phyloP scores from a whole-genome alignment of 257 asterid genomes.

The Jacaranda mimosifolia region DNA sequence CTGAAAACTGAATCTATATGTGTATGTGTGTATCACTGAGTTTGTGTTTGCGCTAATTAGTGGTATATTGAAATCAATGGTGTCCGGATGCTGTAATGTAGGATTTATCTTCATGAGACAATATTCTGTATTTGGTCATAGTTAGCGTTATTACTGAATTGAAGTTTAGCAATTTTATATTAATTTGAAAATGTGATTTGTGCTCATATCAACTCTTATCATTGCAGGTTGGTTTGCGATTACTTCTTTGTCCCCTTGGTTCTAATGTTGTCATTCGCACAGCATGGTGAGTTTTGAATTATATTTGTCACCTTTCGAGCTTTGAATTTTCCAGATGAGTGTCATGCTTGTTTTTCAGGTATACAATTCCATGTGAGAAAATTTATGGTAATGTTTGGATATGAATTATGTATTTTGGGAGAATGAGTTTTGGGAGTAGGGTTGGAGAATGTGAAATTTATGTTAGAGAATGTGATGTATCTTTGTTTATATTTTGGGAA shows the following conservation, averaged over 20 bases:
- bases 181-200: constrained; percentile 20
- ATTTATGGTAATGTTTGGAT: too few relatives aligned
- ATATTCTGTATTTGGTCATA: not conserved
- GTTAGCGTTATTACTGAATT: not conserved
- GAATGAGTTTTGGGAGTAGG: too few relatives aligned
- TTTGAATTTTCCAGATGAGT: constrained; percentile 9
- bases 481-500: too few relatives aligned
- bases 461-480: too few relatives aligned
- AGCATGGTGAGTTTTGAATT: constrained; percentile 73
- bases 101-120: not conserved
- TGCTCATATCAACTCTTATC: not conserved
- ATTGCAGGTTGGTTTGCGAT: constrained; percentile 76
- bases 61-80: constrained; percentile 24
- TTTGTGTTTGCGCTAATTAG: not conserved
- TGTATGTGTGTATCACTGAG: not conserved
- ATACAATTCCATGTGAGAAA: not conserved
- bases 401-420: too few relatives aligned
- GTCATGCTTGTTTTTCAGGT: not conserved
- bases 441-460: too few relatives aligned
- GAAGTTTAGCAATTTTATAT: constrained; percentile 12
- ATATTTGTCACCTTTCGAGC: not conserved
- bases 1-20: not conserved
- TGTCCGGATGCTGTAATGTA: not conserved
- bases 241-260: constrained; percentile 79
- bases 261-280: constrained; percentile 81